Evolutionary conservation across 345 rosid species (phyloP).

Genomic region (Pugionium dolabratum): DNA sequence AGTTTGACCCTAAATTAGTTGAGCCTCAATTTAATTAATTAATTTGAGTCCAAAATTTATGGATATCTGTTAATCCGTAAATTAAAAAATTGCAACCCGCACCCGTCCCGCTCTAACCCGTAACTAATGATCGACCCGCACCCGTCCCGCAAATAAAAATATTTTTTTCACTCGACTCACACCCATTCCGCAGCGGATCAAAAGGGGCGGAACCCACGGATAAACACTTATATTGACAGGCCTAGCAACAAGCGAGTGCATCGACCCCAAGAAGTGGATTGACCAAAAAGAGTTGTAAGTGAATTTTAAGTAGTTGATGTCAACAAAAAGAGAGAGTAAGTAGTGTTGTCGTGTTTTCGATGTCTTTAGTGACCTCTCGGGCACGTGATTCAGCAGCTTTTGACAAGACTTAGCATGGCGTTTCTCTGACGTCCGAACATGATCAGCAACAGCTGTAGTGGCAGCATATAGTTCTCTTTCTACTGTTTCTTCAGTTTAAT

Average conservation of each 20-base stretch:
- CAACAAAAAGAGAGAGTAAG: neutral
- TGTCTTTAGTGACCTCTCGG: slow-evolving; percentile 77
- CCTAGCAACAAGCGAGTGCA: neutral
- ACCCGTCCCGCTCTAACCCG: no score
- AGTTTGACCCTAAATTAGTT: no score
- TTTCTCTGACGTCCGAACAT: slow-evolving; percentile 78
- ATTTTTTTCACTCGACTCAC: no score
- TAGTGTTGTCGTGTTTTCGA: slow-evolving; percentile 99
- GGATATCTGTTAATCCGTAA: no score
- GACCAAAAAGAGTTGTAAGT: neutral
- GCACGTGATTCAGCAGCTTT: slow-evolving; percentile 77
- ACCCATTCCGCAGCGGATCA: no score
- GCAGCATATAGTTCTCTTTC: slow-evolving; percentile 99
- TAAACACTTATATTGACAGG: no score
- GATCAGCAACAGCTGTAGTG: slow-evolving; percentile 80
- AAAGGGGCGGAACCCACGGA: no score
- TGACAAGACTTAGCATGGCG: slow-evolving; percentile 91
- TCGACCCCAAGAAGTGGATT: neutral
- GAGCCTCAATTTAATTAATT: no score
- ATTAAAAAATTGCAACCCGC: no score
- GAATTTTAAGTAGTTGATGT: neutral
- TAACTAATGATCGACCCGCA: no score
- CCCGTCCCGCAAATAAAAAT: no score
- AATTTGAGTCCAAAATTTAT: no score
- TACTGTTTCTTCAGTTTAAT: slow-evolving; percentile 91